Conservation (phyloP, 805 yeast genomes). For the Kodamaea nitidulidarum region DNA sequence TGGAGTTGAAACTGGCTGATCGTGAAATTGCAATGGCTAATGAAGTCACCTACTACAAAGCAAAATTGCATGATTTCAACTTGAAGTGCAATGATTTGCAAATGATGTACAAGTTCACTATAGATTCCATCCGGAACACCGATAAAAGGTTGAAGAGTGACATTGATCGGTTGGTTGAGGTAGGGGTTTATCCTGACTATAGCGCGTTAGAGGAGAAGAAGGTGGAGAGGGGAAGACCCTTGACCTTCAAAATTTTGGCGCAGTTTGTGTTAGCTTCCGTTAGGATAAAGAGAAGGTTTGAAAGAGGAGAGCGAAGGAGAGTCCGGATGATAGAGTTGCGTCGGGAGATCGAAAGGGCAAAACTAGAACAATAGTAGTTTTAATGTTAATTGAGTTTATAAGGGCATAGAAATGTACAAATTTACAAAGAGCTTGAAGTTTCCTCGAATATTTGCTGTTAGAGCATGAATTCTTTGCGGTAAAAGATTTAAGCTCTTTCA, state of each 20-base stretch:
- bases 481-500: too few relatives aligned
- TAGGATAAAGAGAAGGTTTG: constrained; percentile 27
- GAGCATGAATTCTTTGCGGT: too few relatives aligned
- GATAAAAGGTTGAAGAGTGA: constrained; percentile 23
- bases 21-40: constrained; percentile 25
- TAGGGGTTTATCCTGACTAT: constrained; percentile 35
- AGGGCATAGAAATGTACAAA: too few relatives aligned
- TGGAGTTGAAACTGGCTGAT: constrained; percentile 23
- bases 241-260: constrained; percentile 33
- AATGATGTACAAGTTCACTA: constrained; percentile 31
- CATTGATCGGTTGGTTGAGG: constrained; percentile 23
- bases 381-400: too few relatives aligned
- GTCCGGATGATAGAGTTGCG: constrained; percentile 24
- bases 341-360: constrained; percentile 29
- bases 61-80: constrained; percentile 44
- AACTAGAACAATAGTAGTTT: constrained; percentile 5
- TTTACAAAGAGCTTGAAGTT: too few relatives aligned
- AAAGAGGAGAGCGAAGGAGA: constrained; percentile 25
- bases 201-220: constrained; percentile 13
- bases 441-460: too few relatives aligned
- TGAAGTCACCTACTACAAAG: constrained; percentile 44
- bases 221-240: constrained; percentile 14
- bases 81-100: constrained; percentile 31
- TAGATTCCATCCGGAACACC: constrained; percentile 26
- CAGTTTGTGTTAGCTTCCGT: constrained; percentile 36